Conservation (phyloP, 768 basidiomycete genomes). For the Calocybe cyanea region DNA sequence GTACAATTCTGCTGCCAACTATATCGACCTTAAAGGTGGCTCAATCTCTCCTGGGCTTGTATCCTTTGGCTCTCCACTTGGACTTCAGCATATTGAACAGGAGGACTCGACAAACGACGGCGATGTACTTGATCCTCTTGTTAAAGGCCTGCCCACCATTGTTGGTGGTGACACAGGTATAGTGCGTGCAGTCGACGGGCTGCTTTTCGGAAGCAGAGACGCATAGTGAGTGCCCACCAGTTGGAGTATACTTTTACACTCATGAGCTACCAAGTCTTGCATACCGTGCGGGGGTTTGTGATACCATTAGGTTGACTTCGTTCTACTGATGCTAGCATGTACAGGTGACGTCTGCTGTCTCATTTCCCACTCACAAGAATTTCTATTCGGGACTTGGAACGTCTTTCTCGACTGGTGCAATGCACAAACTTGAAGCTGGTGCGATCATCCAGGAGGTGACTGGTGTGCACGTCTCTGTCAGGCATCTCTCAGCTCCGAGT, state of each 20-base stretch:
- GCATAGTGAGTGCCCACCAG: slow-evolving; percentile 51
- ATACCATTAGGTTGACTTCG: too few relatives aligned
- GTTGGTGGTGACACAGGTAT: slow-evolving; percentile 48
- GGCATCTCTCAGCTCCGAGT: slow-evolving; percentile 46
- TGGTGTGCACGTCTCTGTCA: slow-evolving; percentile 64
- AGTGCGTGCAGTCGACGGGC: slow-evolving; percentile 69
- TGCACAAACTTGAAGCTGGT: slow-evolving; percentile 54
- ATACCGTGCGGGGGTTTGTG: slow-evolving; percentile 58
- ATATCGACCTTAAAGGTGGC: slow-evolving; percentile 71
- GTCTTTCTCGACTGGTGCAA: slow-evolving; percentile 57
- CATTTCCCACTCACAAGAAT: slow-evolving; percentile 49
- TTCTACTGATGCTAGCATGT: too few relatives aligned
- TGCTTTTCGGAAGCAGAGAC: slow-evolving; percentile 66
- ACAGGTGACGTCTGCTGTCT: slow-evolving; percentile 50
- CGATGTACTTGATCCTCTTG: slow-evolving; percentile 48
- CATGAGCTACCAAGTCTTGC: slow-evolving; percentile 44
- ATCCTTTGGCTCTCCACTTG: slow-evolving; percentile 69
- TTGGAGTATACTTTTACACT: neutral
- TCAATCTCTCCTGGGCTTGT: slow-evolving; percentile 62
- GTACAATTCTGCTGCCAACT: slow-evolving; percentile 19
- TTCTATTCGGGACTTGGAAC: slow-evolving; percentile 65
- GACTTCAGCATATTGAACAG: slow-evolving; percentile 61
- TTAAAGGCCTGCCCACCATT: slow-evolving; percentile 41
- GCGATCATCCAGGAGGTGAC: slow-evolving; percentile 62
- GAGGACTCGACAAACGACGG: slow-evolving; percentile 77